Conservation (phyloP, 2,329 filamentous ascomycete genomes). For the Calonectria multiphialidica region DNA sequence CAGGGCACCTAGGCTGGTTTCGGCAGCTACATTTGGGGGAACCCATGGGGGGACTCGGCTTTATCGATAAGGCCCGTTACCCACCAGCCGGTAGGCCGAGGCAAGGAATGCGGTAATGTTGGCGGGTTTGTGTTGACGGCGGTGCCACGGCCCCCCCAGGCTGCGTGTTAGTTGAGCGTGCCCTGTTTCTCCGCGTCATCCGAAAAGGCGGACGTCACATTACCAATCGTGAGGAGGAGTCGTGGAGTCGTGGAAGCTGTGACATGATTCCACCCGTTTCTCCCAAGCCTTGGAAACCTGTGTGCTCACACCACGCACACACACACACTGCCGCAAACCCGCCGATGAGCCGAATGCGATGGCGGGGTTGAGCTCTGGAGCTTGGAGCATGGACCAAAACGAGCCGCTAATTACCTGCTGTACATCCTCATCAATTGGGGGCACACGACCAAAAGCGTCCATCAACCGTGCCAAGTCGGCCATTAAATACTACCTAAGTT, state of each 20-base stretch:
- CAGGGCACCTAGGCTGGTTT: not conserved
- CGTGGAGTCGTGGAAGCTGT: not conserved
- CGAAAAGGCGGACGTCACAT: not conserved
- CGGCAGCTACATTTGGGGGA: slow-evolving; percentile 1
- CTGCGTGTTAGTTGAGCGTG: not conserved
- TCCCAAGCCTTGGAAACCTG: not conserved
- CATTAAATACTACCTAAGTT: slow-evolving; percentile 3
- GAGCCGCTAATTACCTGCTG: no score
- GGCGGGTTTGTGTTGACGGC: not conserved
- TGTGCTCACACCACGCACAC: no score
- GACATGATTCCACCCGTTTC: not conserved
- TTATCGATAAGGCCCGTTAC: slow-evolving; percentile 38
- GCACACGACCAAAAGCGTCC: not conserved
- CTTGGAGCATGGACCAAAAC: slow-evolving; percentile 1
- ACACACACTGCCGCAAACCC: not conserved
- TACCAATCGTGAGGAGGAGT: not conserved
- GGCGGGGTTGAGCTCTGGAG: slow-evolving; percentile 10
- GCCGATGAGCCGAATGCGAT: slow-evolving; percentile 24
- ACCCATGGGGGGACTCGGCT: slow-evolving; percentile 23
- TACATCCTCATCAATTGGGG: not conserved
- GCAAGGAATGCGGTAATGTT: slow-evolving; percentile 18
- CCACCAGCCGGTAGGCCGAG: slow-evolving; percentile 43
- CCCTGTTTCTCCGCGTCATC: slow-evolving; percentile 4
- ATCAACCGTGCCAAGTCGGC: not conserved
- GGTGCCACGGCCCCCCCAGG: not conserved